A percentile compares a stretch with the other conserved stretches of the same genome.
Conservation (phyloP, 1,139 yeast species). For the Hanseniaspora sp. region DNA sequence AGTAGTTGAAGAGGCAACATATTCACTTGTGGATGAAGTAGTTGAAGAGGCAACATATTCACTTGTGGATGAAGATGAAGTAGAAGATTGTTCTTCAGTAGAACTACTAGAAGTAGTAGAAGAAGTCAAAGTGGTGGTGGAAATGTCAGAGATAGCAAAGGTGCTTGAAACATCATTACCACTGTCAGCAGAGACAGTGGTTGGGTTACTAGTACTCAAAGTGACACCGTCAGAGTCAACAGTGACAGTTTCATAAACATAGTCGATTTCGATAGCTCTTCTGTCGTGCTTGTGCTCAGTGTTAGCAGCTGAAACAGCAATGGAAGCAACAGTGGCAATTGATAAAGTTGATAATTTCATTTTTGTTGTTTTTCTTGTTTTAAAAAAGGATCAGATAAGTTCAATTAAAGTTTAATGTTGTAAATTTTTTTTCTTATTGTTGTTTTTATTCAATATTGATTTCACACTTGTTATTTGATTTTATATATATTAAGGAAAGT, state of each 20-base stretch:
- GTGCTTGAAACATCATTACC: conserved; percentile 18
- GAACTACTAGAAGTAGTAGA: conserved; percentile 28
- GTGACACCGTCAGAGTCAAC: conserved; percentile 60
- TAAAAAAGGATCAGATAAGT: neutral
- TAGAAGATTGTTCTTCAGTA: conserved; percentile 30
- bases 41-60: conserved; percentile 20
- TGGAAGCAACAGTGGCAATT: conserved; percentile 23
- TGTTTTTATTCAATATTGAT: neutral
- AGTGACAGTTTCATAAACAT: conserved; percentile 65
- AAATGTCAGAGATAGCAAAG: conserved; percentile 15
- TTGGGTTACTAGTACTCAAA: conserved; percentile 23
- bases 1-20: conserved; percentile 26
- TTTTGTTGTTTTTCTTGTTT: neutral
- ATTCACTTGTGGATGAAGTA: conserved; percentile 20
- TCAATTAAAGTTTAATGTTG: neutral
- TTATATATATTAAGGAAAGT: conserved; percentile 20
- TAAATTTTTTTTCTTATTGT: neutral
- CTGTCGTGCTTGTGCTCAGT: conserved; percentile 50
- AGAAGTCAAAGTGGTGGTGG: conserved; percentile 19
- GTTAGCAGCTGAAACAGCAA: conserved; percentile 28
- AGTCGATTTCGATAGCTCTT: conserved; percentile 71
- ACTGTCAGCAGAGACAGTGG: conserved; percentile 17
- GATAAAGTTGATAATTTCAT: conserved; percentile 21
- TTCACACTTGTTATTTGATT: neutral
- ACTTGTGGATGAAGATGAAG: conserved; percentile 19